These are phyloP conservation scores for Medicago lupulina DNA, from an alignment of 306 rosid species.

Conservation along the genomic window DNA sequence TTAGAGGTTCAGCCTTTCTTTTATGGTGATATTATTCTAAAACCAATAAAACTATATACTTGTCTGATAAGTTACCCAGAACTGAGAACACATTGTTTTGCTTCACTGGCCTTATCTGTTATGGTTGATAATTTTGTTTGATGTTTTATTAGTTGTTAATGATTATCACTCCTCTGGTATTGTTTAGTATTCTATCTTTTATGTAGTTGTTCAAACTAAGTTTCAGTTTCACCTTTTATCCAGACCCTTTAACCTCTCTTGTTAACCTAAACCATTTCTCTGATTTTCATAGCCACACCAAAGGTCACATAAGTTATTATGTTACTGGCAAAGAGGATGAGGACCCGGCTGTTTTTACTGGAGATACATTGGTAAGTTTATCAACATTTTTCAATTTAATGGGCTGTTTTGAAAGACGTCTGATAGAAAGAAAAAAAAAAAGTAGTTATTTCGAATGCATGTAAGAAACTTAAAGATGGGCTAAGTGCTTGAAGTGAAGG, in stretches of 20 bases:
- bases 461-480: constrained; percentile 18
- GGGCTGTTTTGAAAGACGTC: constrained; percentile 20
- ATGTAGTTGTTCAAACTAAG: constrained; percentile 16
- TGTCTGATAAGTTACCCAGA: not conserved
- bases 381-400: constrained; percentile 12
- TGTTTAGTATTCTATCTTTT: not conserved
- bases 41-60: not conserved
- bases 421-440: too few species aligned
- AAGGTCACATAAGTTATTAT: constrained; percentile 90
- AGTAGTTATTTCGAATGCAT: constrained; percentile 21
- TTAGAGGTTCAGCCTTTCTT: not conserved
- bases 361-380: constrained; percentile 85
- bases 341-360: constrained; percentile 87
- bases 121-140: not conserved
- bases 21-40: not conserved
- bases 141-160: constrained; percentile 15
- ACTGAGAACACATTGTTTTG: not conserved
- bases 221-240: constrained; percentile 25
- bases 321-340: constrained; percentile 74
- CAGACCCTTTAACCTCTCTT: constrained; percentile 6
- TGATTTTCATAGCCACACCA: constrained; percentile 77
- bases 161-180: constrained; percentile 24
- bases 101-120: constrained; percentile 19
- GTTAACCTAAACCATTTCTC: constrained; percentile 38
- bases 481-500: constrained; percentile 27